Evolutionary conservation across 2,329 filamentous ascomycete species (phyloP).

Genomic region (Pestalotiopsis sp.): DNA sequence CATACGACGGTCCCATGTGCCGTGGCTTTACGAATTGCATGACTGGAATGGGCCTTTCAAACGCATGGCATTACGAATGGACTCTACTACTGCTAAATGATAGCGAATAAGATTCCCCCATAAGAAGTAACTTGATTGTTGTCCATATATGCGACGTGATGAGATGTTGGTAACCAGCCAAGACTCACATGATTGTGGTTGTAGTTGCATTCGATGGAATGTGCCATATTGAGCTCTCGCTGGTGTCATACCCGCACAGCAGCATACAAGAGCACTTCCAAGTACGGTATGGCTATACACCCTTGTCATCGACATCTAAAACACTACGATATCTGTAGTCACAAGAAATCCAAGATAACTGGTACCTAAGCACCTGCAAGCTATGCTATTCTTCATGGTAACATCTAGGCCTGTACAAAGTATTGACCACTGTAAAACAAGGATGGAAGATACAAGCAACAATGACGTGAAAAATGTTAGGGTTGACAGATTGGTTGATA

Average conservation of each 20-base stretch:
- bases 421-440: not conserved
- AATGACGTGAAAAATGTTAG: not conserved
- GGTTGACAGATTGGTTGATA: not conserved
- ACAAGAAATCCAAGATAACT: too few relatives aligned
- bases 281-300: too few relatives aligned
- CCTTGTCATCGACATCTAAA: too few relatives aligned
- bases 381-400: too few relatives aligned
- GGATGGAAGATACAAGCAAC: not conserved
- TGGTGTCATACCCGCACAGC: too few relatives aligned
- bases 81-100: constrained; percentile 2
- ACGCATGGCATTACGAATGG: constrained; percentile 1
- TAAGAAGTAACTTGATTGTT: not conserved
- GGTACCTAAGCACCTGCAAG: too few relatives aligned
- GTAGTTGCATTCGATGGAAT: too few relatives aligned
- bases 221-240: too few relatives aligned
- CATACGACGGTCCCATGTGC: not conserved
- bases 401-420: too few relatives aligned
- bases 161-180: not conserved
- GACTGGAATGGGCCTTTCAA: constrained; percentile 1
- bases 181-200: too few relatives aligned
- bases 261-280: too few relatives aligned
- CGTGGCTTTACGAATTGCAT: constrained; percentile 12
- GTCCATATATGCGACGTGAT: not conserved
- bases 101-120: not conserved
- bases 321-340: too few relatives aligned